Base-by-base conservation (phyloP, 73 alveolate genomes). In the Paramecium biaurelia region DNA sequence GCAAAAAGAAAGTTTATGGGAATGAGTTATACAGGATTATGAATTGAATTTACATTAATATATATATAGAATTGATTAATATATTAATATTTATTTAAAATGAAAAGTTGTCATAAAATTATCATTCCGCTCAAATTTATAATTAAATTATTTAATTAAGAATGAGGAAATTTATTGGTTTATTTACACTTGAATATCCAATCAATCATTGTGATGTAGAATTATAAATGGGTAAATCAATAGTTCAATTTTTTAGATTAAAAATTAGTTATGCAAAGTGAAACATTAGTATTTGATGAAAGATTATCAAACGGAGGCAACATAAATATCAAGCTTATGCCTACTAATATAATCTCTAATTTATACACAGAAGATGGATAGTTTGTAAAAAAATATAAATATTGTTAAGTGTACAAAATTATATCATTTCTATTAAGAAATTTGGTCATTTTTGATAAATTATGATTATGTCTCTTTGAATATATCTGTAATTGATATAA, bases 1-100 rank as follows among this genome's bases (percentile, higher is more conserved):
- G 74, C 76, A 24, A 79, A 79, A 45, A 38, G 74, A 38, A 79
- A 79, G 72, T 79, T 79, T 45, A 79, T 79, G 90, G 90, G 90
- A 79, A 26, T 79, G 41, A 79, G 86, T 18, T 72, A 72, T 72
- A 72, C 86, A 72, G 86, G 86, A 72, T 72, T 35, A 72, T 72
- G 86, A 72, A 34, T 72, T 35, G 68, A 53, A 53, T 53, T 53
- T 53, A 53, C 32, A 53, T 53, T 53, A 53, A 53, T 53, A 53
- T 53, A 53, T 53, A 53, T 53, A 53, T 53, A 53, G 68, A 53
- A 53, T 53, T 53, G 23, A 53, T 53, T 15, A 53, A 53, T 53
- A 53, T 18, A 2, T n/a, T 4, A 53, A 53, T 53, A 21, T 18
- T 53, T 53, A 18, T 45, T 7, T 11, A 45, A 9, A 45, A 9